Percentiles rank a stretch among this genome's conserved stretches.
These are phyloP conservation scores for Termitomyces eurrhizus DNA, from an alignment of 768 basidiomycete species.

Conservation along the genomic window DNA sequence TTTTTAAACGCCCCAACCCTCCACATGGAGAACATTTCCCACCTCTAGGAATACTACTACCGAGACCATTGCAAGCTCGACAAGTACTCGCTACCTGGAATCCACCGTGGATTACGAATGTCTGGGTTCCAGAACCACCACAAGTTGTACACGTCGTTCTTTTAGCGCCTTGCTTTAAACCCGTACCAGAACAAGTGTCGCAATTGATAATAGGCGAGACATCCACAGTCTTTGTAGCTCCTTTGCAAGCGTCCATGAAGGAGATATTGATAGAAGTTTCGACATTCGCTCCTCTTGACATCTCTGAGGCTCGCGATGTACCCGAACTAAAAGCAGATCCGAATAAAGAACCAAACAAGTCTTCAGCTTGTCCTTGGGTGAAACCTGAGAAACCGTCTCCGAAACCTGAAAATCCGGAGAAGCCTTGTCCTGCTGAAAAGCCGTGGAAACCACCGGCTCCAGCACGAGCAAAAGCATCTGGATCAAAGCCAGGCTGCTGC, in stretches of 20 bases:
- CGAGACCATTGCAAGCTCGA: constrained; percentile 73
- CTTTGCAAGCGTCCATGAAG: constrained; percentile 96
- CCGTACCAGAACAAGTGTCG: constrained; percentile 77
- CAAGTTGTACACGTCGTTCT: constrained; percentile 76
- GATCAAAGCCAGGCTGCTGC: constrained; percentile 91
- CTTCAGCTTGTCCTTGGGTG: constrained; percentile 44
- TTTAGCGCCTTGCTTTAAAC: constrained; percentile 84
- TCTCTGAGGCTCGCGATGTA: constrained; percentile 37
- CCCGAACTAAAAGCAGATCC: constrained; percentile 55
- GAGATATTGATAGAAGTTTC: constrained; percentile 70
- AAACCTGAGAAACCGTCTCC: constrained; percentile 67
- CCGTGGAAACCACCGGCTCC: constrained; percentile 45
- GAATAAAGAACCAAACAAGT: constrained; percentile 87
- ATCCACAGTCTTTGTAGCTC: constrained; percentile 69
- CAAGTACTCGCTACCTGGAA: constrained; percentile 98
- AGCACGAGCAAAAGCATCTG: constrained; percentile 64
- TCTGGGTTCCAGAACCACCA: constrained; percentile 81
- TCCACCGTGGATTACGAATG: constrained; percentile 87
- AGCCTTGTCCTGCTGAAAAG: constrained; percentile 36
- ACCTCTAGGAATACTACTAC: constrained; percentile 73
- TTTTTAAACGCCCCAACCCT: constrained; percentile 86
- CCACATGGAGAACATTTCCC: constrained; percentile 77
- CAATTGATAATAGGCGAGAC: constrained; percentile 84
- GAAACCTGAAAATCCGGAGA: constrained; percentile 70
- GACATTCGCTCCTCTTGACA: constrained; percentile 73